Evolutionary conservation across 2,329 filamentous ascomycete genomes (phyloP), one percentile per base, ranked within the genome.

Genomic region (Penicillium sp.): DNA sequence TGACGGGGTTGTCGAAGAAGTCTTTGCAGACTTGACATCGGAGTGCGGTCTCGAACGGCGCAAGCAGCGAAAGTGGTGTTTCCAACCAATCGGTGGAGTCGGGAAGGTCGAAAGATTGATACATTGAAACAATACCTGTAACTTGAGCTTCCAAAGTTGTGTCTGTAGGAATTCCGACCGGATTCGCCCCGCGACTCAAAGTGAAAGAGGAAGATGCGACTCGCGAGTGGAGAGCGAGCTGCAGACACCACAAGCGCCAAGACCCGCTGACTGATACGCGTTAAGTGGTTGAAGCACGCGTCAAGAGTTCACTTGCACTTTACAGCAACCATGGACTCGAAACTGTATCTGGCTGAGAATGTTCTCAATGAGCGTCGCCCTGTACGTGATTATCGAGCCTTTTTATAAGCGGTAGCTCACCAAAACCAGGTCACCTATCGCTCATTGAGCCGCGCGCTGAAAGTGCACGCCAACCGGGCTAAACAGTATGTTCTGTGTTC

Each of bases 1-100:
- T 86, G 81, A 99, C 93, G 0, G 93, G 93, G 42, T 90, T 95
- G 53, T 83, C 83, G 75, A 88, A 97, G 72, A 97, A 95, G 70
- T 99, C 95, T 68, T 97, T 97, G 81, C 93, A 99, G 52, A 99
- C 88, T 71, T 97, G 89, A 72, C 93, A 99, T 61, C 93, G 88
- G 16, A 99, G 78, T 3, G 90, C 84, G 52, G 87, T 84, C 64
- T 99, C 93, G 55, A 99, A 63, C 39, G 70, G 71, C 49, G 70
- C 66, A 35, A 76, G 65, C 29, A 66, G 57, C 12, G 67, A 64
- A 46, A 77, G 67, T 36, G 75, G 74, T 35, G 75, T 77, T 34
- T 63, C 59, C 39, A 77, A 65, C 75, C 75, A 78, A 63, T 77
- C 73, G 40, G 74, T 75, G 33, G 73, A 73, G 56, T 76, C 73